Evolutionary conservation across 805 yeast genomes (phyloP), one percentile per base, ranked within the genome.

Genomic region (Starmerella vitae): DNA sequence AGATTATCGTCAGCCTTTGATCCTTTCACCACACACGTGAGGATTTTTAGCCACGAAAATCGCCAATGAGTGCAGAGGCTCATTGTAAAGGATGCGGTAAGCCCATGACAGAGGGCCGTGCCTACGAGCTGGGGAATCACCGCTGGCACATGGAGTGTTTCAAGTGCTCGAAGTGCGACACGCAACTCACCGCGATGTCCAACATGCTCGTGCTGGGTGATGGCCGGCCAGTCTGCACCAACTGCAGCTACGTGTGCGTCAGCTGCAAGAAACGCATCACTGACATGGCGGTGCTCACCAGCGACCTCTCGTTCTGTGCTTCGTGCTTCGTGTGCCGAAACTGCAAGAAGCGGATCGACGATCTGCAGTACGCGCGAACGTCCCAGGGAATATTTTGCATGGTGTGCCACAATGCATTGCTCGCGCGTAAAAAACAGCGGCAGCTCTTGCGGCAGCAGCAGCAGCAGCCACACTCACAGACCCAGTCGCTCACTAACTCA

Each of bases 101-200:
- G 29, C 55, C 68, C 42, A 63, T 78, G 20, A 81, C 88, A 35
- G 71, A 71, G 15, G 93, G 83, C 52, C 93, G 86, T 48, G 97
- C 97, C 3, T 91, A 84, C 56, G 97, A 88, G 57, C 65, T 88
- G 20, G 94, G 94, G 19, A 93, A 80, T 20, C 88, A 84, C 55
- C 73, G 94, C 47, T 91, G 98, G 98, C 98, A 91, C 58, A 79
- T 84, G 41, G 71, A 79, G 46, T 91, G 98, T 61, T 91, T 91
- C 61, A 69, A 75, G 34, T 91, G 98, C 60, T 79, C 93, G 39
- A 78, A 78, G 49, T 91, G 98, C 59, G 66, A 71, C 27, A 70
- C 73, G 50, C 70, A 76, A 27, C 63, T 91, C 39, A 94, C 93
- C 20, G 81, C 93, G 46, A 79, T 84, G 52, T 78, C 93, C 19